These are phyloP conservation scores for Lyophyllum atratum DNA, from an alignment of 768 basidiomycete genomes.

Conservation along the genomic window DNA sequence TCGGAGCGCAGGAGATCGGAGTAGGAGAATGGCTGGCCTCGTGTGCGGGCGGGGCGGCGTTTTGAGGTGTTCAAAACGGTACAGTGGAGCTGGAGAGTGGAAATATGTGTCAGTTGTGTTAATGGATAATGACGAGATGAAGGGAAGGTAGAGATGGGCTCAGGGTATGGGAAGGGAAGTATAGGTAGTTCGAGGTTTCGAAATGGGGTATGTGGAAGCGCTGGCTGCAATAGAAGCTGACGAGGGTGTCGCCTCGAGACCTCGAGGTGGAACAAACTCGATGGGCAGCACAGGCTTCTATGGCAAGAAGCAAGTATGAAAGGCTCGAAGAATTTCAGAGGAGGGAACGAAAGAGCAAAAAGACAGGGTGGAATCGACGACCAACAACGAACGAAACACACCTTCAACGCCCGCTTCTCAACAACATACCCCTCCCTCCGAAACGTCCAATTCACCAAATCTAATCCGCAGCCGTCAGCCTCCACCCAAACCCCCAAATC, in stretches of 20 bases:
- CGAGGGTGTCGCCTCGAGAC: no score
- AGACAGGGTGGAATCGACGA: no score
- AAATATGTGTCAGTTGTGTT: slow-evolving; percentile 35
- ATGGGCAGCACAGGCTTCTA: no score
- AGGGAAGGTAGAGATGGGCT: slow-evolving; percentile 29
- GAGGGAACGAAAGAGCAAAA: background rate
- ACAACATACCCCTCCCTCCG: slow-evolving; percentile 41
- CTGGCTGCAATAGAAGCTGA: no score
- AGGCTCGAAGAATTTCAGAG: background rate
- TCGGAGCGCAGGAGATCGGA: slow-evolving; percentile 15
- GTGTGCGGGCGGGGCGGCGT: slow-evolving; percentile 10
- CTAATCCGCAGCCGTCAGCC: slow-evolving; percentile 23
- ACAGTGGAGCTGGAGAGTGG: slow-evolving; percentile 19
- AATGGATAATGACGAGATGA: slow-evolving; percentile 42
- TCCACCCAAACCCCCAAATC: background rate
- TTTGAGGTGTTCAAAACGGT: slow-evolving; percentile 22
- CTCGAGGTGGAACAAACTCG: no score
- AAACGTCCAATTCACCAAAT: slow-evolving; percentile 43
- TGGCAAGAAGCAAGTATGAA: no score
- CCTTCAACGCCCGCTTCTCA: slow-evolving; percentile 54
- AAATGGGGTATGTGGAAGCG: no score
- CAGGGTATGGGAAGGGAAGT: slow-evolving; percentile 32
- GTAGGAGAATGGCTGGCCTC: slow-evolving; percentile 19
- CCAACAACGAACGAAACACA: slow-evolving; percentile 17
- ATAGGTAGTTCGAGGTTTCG: no score